Evolutionary conservation across 805 yeast species (phyloP).

Genomic region (Starmerella bombicola): DNA sequence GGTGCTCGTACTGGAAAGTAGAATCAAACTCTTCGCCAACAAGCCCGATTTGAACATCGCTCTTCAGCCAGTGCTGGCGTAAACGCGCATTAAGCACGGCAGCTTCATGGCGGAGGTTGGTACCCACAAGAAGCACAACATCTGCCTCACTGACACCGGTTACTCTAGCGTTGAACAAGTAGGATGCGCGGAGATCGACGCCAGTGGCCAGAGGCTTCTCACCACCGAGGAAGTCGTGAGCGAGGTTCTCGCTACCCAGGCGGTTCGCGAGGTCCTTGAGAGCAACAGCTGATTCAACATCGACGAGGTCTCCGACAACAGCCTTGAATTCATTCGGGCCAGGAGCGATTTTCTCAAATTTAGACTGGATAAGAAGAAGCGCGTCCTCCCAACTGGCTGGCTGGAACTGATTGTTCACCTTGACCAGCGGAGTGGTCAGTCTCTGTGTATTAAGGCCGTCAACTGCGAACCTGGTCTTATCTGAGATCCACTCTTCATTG

Average conservation of each 20-base stretch:
- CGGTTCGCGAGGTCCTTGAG: conserved; percentile 66
- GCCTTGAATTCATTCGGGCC: conserved; percentile 64
- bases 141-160: conserved; percentile 76
- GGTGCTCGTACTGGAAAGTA: conserved; percentile 51
- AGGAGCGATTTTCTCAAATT: conserved; percentile 44
- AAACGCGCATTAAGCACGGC: conserved; percentile 76
- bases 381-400: conserved; percentile 84
- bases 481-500: conserved; percentile 86
- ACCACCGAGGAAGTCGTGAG: conserved; percentile 54
- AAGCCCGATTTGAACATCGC: conserved; percentile 50
- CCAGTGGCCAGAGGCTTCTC: conserved; percentile 50
- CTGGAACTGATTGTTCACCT: conserved; percentile 54
- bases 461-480: conserved; percentile 72
- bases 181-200: conserved; percentile 64
- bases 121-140: conserved; percentile 64
- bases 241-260: conserved; percentile 68
- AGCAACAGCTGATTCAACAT: conserved; percentile 72
- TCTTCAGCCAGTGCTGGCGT: conserved; percentile 66
- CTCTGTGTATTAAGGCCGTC: conserved; percentile 82
- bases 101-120: conserved; percentile 84
- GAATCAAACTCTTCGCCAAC: conserved; percentile 70
- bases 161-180: conserved; percentile 65
- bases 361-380: conserved; percentile 52
- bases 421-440: conserved; percentile 65
- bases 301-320: conserved; percentile 67